A percentile compares a stretch with the other conserved stretches of the same genome.
These are phyloP conservation scores for Coniosporium apollinis DNA, from an alignment of 495 filamentous ascomycete species.

Conservation along the genomic window DNA sequence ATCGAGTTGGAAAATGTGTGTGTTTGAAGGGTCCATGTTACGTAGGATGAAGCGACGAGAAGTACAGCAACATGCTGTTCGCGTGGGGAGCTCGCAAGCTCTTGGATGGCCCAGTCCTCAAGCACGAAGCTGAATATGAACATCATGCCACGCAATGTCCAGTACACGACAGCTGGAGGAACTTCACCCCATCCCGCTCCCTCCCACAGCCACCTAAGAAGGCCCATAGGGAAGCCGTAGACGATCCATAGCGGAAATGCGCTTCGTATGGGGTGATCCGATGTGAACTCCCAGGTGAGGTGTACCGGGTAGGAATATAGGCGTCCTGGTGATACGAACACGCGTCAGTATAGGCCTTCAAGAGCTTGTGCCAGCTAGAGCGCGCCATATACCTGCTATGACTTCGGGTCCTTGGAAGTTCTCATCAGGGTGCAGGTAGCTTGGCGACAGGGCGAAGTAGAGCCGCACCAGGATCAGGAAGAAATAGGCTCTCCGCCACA, in stretches of 20 bases:
- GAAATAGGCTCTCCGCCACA: slow-evolving; percentile 88
- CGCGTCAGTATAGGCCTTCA: slow-evolving; percentile 3
- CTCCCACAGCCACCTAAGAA: slow-evolving; percentile 74
- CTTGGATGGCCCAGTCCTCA: slow-evolving; percentile 93
- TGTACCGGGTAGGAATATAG: slow-evolving; percentile 77
- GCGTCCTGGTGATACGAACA: slow-evolving; percentile 39
- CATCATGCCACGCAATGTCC: slow-evolving; percentile 72
- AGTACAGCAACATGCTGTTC: slow-evolving; percentile 57
- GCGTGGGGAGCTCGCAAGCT: slow-evolving; percentile 58
- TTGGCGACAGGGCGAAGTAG: slow-evolving; percentile 85
- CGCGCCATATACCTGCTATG: slow-evolving; percentile 63
- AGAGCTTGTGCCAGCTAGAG: background rate
- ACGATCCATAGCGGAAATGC: slow-evolving; percentile 90
- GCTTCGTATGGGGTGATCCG: slow-evolving; percentile 70
- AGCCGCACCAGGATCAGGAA: slow-evolving; percentile 71
- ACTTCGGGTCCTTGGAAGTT: slow-evolving; percentile 97
- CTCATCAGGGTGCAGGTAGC: slow-evolving; percentile 96
- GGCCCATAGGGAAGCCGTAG: slow-evolving; percentile 81
- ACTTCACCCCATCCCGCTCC: slow-evolving; percentile 34
- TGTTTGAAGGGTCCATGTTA: slow-evolving; percentile 97
- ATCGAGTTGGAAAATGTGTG: slow-evolving; percentile 98
- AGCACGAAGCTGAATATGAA: slow-evolving; percentile 87
- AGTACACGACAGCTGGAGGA: slow-evolving; percentile 65
- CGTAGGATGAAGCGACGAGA: slow-evolving; percentile 84
- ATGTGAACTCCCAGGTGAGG: slow-evolving; percentile 90